These are phyloP conservation scores for Calocybe indica DNA, from an alignment of 768 basidiomycete genomes.

Conservation along the genomic window DNA sequence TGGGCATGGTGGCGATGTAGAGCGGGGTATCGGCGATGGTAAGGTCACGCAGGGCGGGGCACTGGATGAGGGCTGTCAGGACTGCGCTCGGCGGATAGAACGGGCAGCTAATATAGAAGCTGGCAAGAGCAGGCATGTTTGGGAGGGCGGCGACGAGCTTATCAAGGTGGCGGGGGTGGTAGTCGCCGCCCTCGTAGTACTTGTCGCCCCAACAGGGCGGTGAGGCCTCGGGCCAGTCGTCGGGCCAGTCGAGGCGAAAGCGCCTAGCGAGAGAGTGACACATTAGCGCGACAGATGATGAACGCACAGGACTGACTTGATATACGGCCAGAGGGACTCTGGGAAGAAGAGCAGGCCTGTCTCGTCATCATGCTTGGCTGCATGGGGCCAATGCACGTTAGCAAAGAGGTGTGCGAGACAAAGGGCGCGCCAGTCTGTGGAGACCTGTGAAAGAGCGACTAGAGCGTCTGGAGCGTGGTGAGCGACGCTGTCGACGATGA, in stretches of 20 bases:
- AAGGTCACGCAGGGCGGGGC: conserved; percentile 27
- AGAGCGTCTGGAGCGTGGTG: too few relatives aligned
- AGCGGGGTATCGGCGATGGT: conserved; percentile 34
- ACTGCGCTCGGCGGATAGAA: conserved; percentile 32
- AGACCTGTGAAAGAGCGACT: too few relatives aligned
- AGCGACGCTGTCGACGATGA: too few relatives aligned
- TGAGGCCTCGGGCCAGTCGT: conserved; percentile 35
- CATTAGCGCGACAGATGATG: not conserved
- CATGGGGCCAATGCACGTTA: conserved; percentile 34
- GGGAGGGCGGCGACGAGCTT: conserved; percentile 31
- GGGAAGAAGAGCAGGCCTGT: conserved; percentile 33
- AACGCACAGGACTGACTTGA: conserved; percentile 22
- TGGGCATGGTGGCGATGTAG: conserved; percentile 25
- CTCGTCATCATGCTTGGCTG: conserved; percentile 27
- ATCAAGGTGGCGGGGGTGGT: conserved; percentile 28
- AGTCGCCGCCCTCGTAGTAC: conserved; percentile 26
- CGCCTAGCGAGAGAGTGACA: conserved; percentile 14
- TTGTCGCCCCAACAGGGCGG: conserved; percentile 35
- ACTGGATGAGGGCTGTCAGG: conserved; percentile 28
- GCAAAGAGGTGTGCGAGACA: conserved; percentile 18
- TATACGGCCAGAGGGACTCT: conserved; percentile 27
- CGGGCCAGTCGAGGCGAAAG: conserved; percentile 35
- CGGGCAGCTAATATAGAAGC: conserved; percentile 31
- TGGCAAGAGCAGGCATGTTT: conserved; percentile 24
- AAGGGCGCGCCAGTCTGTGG: too few relatives aligned